These are phyloP conservation scores for Spathaspora boniae DNA, from an alignment of 805 yeast species.

Conservation along the genomic window DNA sequence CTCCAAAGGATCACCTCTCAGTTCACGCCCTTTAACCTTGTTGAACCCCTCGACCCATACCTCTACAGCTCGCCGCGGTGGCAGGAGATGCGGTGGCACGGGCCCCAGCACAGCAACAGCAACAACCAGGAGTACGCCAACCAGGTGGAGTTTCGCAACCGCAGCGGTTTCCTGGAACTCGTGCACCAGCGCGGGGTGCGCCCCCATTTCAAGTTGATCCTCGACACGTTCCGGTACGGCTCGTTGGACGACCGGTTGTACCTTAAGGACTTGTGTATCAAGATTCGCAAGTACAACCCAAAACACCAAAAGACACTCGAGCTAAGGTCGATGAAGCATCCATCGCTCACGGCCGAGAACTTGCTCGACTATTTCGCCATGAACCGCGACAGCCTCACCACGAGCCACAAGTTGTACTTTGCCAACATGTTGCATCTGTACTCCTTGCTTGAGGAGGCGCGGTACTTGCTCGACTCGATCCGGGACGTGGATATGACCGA, in stretches of 20 bases:
- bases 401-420: conserved; percentile 26
- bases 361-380: conserved; percentile 14
- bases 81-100: conserved; percentile 17
- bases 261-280: conserved; percentile 20
- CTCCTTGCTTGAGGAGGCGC: conserved; percentile 21
- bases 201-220: conserved; percentile 32
- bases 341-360: conserved; percentile 15
- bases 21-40: conserved; percentile 23
- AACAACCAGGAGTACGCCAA: no score
- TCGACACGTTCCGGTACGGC: conserved; percentile 28
- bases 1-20: conserved; percentile 21
- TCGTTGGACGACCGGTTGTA: conserved; percentile 17
- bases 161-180: conserved; percentile 30
- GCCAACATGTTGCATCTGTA: conserved; percentile 29
- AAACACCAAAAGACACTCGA: conserved; percentile 10
- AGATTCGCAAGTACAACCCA: conserved; percentile 12
- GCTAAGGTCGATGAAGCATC: conserved; percentile 16
- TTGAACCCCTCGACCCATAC: conserved; percentile 13
- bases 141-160: conserved; percentile 27
- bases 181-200: conserved; percentile 28
- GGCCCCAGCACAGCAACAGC: no score
- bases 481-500: conserved; percentile 22
- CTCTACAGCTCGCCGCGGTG: conserved; percentile 25
- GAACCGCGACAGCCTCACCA: conserved; percentile 14
- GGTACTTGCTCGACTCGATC: conserved; percentile 20